phyloP scores from a whole-genome alignment of 2,329 filamentous ascomycete genomes.

The Fusarium beomiforme region DNA sequence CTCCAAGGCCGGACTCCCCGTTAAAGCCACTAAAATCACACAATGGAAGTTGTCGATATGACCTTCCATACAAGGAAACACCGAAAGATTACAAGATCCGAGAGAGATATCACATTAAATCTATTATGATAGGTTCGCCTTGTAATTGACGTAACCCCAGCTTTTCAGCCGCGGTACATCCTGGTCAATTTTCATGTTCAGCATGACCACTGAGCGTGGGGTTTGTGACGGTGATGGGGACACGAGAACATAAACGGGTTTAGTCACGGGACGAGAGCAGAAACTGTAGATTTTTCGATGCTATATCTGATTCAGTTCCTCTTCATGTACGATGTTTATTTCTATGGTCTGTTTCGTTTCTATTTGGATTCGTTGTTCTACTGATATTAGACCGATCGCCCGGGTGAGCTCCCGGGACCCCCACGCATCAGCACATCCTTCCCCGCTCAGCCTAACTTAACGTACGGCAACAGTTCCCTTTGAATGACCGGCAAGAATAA shows the following conservation, averaged over 20 bases:
- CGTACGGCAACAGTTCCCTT: neutral
- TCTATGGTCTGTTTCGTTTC: neutral
- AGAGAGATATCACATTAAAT: neutral
- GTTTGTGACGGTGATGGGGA: neutral
- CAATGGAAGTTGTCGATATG: neutral
- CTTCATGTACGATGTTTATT: neutral
- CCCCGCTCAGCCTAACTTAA: neutral
- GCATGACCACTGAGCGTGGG: neutral
- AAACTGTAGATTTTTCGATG: no score
- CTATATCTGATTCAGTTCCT: fast-evolving
- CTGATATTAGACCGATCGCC: neutral
- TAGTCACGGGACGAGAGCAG: neutral
- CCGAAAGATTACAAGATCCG: neutral
- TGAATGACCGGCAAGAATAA: neutral
- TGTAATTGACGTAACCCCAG: neutral
- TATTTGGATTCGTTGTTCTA: neutral
- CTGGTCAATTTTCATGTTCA: neutral
- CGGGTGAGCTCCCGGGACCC: neutral
- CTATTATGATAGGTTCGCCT: neutral
- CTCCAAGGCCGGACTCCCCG: neutral
- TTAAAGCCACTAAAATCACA: neutral
- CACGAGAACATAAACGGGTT: neutral
- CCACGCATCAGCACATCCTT: neutral
- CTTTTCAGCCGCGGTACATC: neutral
- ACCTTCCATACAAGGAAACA: neutral